Conservation (phyloP, 441 rosid genomes). For the Pelargonium citronellum region DNA sequence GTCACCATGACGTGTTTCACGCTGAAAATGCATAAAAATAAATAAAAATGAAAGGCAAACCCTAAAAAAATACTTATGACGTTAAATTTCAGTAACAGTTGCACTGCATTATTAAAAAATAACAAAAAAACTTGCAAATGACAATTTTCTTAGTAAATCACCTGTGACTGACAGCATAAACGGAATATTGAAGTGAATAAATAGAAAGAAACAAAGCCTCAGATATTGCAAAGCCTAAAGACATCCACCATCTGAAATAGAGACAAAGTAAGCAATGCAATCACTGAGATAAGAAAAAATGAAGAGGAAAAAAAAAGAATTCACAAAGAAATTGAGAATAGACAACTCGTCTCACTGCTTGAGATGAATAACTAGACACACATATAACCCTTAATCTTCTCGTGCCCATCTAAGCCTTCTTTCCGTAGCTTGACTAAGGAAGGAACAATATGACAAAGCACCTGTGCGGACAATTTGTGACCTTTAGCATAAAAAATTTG, state of each 20-base stretch:
- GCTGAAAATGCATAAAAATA: conserved; percentile 31
- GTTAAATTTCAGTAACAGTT: background rate
- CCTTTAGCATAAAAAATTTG: conserved; percentile 11
- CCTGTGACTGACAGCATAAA: conserved; percentile 76
- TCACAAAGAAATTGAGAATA: conserved; percentile 21
- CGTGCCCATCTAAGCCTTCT: conserved; percentile 95
- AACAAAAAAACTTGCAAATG: background rate
- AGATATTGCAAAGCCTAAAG: conserved; percentile 74
- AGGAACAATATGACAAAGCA: conserved; percentile 80
- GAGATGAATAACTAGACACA: conserved; percentile 72
- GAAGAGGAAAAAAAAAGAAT: background rate
- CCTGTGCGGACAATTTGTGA: conserved; percentile 36
- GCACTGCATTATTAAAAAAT: background rate
- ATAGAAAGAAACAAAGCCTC: conserved; percentile 71
- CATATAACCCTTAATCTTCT: conserved; percentile 98
- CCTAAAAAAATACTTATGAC: background rate
- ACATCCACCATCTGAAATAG: conserved; percentile 86
- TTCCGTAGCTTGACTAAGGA: conserved; percentile 83
- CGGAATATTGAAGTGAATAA: conserved; percentile 77
- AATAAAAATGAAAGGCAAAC: background rate
- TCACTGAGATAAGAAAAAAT: conserved; percentile 14
- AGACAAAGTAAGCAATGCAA: conserved; percentile 15
- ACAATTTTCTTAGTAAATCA: conserved; percentile 26
- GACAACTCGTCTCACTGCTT: conserved; percentile 58
- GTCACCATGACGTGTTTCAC: conserved; percentile 81